Base-by-base conservation (phyloP, 1,139 yeast genomes). In the Suhomyces chickasaworum region DNA sequence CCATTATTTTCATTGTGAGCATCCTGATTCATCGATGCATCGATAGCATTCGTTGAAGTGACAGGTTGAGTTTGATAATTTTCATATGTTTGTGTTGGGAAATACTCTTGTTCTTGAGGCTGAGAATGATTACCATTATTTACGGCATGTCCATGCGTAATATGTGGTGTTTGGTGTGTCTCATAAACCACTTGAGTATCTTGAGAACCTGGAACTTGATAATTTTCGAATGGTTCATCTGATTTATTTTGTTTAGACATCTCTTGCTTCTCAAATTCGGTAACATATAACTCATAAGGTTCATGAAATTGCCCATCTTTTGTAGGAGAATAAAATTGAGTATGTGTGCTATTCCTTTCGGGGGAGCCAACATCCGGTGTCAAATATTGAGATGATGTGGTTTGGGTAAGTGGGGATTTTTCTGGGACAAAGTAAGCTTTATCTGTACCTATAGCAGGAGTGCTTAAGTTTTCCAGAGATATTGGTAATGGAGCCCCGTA, bases 221-320 rank as follows among this genome's bases (percentile, higher is more conserved):
- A 67, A 41, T 59, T 57, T 3, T 68, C 67, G 46, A 58, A 68
- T 2, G 73, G 75, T 39, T 69, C 73, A 15, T 48, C 54, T 9
- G 54, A 37, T 7, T 30, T 23, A 9, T 47, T 18, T 31, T 45
- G 47, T 35, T 44, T 48, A 4, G 42, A 39, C 21, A 31, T 39
- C 29, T 44, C 45, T n/a, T 21, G 42, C 17, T 30, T 47, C 22
- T 56, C 63, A 31, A 48, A 53, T 15, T 55, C 56, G 3, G 61
- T 60, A 8, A 53, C 58, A 41, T 60, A 60, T 22, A 53, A 52
- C 10, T 62, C 65, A 30, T 47, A 59, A 1, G 65, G 66, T 47
- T 63, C 67, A 18, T 50, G 53, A 48, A 58, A 62, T 10, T 37
- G 36, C 15, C 39, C 41, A 17, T 37, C 46, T 35, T 42, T 45